These are phyloP conservation scores for Saitozyma sp. DNA, from an alignment of 768 basidiomycete species.

Conservation along the genomic window DNA sequence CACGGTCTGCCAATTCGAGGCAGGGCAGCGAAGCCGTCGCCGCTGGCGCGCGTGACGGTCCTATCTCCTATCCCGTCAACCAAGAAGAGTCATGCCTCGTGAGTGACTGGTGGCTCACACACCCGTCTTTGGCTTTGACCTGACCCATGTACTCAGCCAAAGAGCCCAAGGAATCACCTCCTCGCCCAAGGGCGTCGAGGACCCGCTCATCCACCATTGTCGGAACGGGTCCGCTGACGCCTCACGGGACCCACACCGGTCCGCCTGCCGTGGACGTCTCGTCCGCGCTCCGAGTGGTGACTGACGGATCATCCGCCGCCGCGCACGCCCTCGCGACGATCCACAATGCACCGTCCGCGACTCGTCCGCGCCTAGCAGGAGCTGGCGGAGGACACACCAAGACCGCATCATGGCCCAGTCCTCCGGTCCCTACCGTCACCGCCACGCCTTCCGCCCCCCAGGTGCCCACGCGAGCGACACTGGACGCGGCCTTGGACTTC, in stretches of 20 bases:
- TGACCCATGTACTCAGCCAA: too few relatives aligned
- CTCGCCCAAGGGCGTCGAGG: not conserved
- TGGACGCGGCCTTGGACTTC: constrained; percentile 13
- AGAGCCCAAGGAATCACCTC: too few relatives aligned
- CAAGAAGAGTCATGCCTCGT: too few relatives aligned
- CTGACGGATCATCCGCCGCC: constrained; percentile 19
- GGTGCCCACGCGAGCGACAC: constrained; percentile 26
- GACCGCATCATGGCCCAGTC: constrained; percentile 23
- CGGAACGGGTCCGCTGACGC: constrained; percentile 14
- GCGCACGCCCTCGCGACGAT: constrained; percentile 19
- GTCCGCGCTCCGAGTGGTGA: constrained; percentile 16
- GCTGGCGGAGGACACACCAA: constrained; percentile 10
- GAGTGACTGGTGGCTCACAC: too few relatives aligned
- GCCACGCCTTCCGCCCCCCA: constrained; percentile 26
- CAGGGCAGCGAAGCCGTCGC: too few relatives aligned
- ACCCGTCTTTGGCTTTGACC: too few relatives aligned
- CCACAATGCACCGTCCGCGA: constrained; percentile 5
- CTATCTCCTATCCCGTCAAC: too few relatives aligned
- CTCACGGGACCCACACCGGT: not conserved
- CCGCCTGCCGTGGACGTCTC: constrained; percentile 12
- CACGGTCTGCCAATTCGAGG: too few relatives aligned
- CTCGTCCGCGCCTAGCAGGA: not conserved
- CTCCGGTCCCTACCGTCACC: constrained; percentile 15
- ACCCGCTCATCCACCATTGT: constrained; percentile 33
- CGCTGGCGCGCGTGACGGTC: too few relatives aligned